Evolutionary conservation across 2,329 filamentous ascomycete species (phyloP), one percentile per base, ranked within the genome.

Genomic region (Epichloe sibirici): DNA sequence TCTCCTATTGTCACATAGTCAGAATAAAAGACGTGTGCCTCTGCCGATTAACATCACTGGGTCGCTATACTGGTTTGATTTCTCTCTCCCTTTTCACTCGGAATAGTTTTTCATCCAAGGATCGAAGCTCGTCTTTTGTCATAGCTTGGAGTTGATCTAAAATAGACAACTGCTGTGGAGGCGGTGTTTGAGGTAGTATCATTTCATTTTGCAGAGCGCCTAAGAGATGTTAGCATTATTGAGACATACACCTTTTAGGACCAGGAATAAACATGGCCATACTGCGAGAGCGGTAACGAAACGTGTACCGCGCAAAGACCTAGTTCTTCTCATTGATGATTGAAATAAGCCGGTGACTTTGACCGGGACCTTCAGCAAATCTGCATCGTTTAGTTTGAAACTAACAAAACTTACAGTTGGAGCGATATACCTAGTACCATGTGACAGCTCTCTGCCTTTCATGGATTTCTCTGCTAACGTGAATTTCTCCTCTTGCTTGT

Each of bases 401-500:
- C 38, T 25, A 17, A 44, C 38, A 6, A 15, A 8, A 21, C 1
- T 43, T 25, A 9, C 11, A 17, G 9, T 44, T 8, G 9, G 38
- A 21, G 31, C 21, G 13, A 44, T 34, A 45, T 56, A 63, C 61
- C 40, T 46, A 2, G 56, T 58, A 9, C 51, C 57, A 51, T 65
- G 63, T 11, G 57, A 58, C 11, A 63, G 38, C n/a, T 54, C 58
- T 25, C 34, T 62, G 3, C 63, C 62, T 47, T 65, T 65, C 55
- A 63, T 35, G 2, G 57, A 49, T 25, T 64, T 63, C 15, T 65
- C 63, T 3, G 56, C 53, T 38, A 57, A 25, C 7, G 28, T 28
- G 13, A 55, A 49, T 1, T 8, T 1, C 12, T 45, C n/a, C 5
- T 31, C 35, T 12, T 17, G 1, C 5, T 6, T 5, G 28, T 4